Base-by-base conservation (phyloP, 306 rosid genomes). In the Clitoria ternatea region DNA sequence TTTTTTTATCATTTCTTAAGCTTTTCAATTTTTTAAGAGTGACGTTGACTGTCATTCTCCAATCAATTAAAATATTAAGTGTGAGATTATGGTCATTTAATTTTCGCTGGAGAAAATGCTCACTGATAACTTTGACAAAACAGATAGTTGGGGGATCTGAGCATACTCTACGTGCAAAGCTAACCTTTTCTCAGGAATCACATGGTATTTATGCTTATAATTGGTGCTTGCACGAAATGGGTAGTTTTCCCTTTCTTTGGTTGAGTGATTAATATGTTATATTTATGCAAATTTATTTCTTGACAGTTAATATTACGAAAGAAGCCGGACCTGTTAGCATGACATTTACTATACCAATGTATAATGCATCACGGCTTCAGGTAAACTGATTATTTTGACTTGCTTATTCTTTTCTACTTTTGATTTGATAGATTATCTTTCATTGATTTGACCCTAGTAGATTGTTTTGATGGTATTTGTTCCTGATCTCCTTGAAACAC, bases 281-380 rank as follows among this genome's bases (percentile, higher is more conserved):
- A 61, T 59, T 57, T 55, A 10, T 78, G 74, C 39, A 61, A 77
- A 66, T 75, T 55, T 14, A 42, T 70, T 52, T 61, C 66, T 77
- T 57, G 9, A 77, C 79, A 88, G 97, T 91, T 73, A 90, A 86
- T 69, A 73, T 90, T 24, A 81, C 89, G 30, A 90, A 90, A 74
- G 97, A 90, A 81, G 83, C 85, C 9, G 97, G 97, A 35, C 97
- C 97, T 15, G 92, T 90, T 52, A 90, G 92, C 90, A 83, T 88
- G 97, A 90, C 90, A 13, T 90, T 90, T 77, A 90, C 97, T 2
- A 90, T 90, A 73, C 95, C 95, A 20, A 90, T 90, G 95, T 81
- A 88, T 72, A 90, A 86, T 73, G 80, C 75, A 69, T 90, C 97
- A 67, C 82, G 81, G 72, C 96, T 90, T 77, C 90, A 90, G 95